Conservation (phyloP, 2,329 filamentous ascomycete species). For the Pseudogymnoascus sp. region DNA sequence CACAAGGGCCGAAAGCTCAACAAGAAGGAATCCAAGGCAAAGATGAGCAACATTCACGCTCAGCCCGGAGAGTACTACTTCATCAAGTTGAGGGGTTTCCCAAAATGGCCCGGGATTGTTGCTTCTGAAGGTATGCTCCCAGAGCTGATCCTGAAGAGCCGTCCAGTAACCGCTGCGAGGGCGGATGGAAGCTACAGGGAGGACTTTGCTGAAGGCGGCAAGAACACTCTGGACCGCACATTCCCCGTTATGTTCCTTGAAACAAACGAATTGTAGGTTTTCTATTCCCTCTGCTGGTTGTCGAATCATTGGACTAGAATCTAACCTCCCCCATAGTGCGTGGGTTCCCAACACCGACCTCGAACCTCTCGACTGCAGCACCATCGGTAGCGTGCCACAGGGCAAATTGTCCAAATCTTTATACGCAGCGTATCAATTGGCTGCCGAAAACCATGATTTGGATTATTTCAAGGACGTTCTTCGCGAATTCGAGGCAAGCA, state of each 20-base stretch:
- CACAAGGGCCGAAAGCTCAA: constrained; percentile 72
- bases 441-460: constrained; percentile 68
- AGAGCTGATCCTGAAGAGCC: constrained; percentile 61
- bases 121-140: constrained; percentile 94
- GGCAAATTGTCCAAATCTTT: constrained; percentile 73
- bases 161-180: constrained; percentile 76
- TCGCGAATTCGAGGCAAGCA: constrained; percentile 57
- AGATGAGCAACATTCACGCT: constrained; percentile 65
- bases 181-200: constrained; percentile 80
- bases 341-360: constrained; percentile 87
- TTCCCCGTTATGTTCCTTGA: constrained; percentile 92
- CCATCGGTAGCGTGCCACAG: constrained; percentile 59
- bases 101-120: constrained; percentile 89
- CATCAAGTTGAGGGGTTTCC: constrained; percentile 88
- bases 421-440: constrained; percentile 70
- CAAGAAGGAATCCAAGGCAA: constrained; percentile 73
- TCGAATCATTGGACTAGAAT: constrained; percentile 12
- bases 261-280: constrained; percentile 90
- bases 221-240: constrained; percentile 74
- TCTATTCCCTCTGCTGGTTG: constrained; percentile 21
- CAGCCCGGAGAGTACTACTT: constrained; percentile 88
- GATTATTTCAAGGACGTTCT: constrained; percentile 79
- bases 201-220: constrained; percentile 79
- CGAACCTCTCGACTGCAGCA: constrained; percentile 64
- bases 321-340: constrained; percentile 47